Evolutionary conservation across 331 rosid species (phyloP).

Genomic region (Prunus yedoensis): DNA sequence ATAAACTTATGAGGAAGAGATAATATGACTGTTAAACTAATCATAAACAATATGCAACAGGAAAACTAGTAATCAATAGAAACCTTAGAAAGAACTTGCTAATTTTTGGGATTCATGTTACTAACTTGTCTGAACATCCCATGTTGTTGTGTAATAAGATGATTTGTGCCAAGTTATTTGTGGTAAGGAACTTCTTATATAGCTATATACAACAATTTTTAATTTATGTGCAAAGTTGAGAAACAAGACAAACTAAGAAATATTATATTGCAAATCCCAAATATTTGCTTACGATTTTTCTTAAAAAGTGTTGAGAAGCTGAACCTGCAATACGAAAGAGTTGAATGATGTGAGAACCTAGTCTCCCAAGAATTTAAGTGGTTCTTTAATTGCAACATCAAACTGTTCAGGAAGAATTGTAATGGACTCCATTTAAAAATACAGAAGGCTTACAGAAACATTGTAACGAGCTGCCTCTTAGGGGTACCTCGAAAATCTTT

Average conservation of each 20-base stretch:
- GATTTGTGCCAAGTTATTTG: neutral
- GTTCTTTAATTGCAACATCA: slow-evolving; percentile 19
- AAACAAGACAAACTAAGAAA: slow-evolving; percentile 19
- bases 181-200: neutral
- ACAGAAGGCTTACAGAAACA: slow-evolving; percentile 60
- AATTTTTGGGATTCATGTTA: neutral
- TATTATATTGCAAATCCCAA: slow-evolving; percentile 12
- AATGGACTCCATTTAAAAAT: slow-evolving; percentile 4
- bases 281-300: slow-evolving; percentile 74
- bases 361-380: slow-evolving; percentile 8
- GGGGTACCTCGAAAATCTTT: slow-evolving; percentile 95
- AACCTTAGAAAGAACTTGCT: neutral
- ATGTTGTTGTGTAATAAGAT: neutral
- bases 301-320: slow-evolving; percentile 92
- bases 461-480: slow-evolving; percentile 67
- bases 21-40: neutral
- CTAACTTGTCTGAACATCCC: neutral
- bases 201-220: neutral
- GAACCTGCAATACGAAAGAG: slow-evolving; percentile 69
- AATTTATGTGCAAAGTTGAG: neutral
- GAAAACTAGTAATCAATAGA: neutral
- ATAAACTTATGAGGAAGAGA: neutral
- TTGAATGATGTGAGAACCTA: slow-evolving; percentile 37
- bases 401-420: neutral
- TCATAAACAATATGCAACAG: neutral